Conservation (phyloP, 2,329 filamentous ascomycete species). For the Harringtonia lauricola region DNA sequence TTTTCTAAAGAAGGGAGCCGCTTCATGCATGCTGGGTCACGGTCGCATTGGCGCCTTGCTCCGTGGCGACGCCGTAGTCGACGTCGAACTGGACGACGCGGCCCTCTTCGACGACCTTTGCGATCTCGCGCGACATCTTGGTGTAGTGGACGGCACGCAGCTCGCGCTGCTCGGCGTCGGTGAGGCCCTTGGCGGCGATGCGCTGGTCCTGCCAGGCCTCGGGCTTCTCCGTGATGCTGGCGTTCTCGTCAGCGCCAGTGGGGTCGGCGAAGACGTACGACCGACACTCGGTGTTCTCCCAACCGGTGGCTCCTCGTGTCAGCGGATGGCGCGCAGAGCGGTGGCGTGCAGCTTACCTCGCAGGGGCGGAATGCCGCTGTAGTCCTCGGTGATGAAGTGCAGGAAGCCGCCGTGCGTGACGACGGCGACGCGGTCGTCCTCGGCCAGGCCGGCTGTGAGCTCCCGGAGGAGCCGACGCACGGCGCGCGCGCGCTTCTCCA, state of each 20-base stretch:
- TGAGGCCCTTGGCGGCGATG: slow-evolving; percentile 27
- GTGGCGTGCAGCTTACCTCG: neutral
- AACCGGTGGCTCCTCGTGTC: slow-evolving; percentile 51
- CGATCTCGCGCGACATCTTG: slow-evolving; percentile 11
- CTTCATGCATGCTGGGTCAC: too few relatives aligned
- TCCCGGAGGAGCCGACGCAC: slow-evolving; percentile 48
- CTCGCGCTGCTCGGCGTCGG: slow-evolving; percentile 33
- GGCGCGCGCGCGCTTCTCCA: slow-evolving; percentile 49
- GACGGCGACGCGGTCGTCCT: slow-evolving; percentile 56
- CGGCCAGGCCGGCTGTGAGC: slow-evolving; percentile 24
- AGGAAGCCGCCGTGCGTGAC: slow-evolving; percentile 77
- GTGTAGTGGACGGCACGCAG: slow-evolving; percentile 12
- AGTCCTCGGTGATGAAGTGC: slow-evolving; percentile 79
- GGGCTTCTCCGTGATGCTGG: slow-evolving; percentile 34
- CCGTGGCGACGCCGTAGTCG: slow-evolving; percentile 2
- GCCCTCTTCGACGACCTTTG: neutral
- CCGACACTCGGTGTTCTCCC: slow-evolving; percentile 63
- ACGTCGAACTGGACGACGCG: neutral
- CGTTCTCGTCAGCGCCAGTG: slow-evolving; percentile 33
- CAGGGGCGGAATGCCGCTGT: slow-evolving; percentile 42
- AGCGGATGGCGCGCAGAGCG: neutral
- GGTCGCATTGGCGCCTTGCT: too few relatives aligned
- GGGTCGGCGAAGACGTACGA: slow-evolving; percentile 52
- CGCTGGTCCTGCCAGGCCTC: slow-evolving; percentile 20
- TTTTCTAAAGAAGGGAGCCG: too few relatives aligned